A percentile compares a stretch with the other conserved stretches of the same genome.
Evolutionary conservation across 257 asterid species (phyloP).

Genomic region (Knoxia roxburghii): DNA sequence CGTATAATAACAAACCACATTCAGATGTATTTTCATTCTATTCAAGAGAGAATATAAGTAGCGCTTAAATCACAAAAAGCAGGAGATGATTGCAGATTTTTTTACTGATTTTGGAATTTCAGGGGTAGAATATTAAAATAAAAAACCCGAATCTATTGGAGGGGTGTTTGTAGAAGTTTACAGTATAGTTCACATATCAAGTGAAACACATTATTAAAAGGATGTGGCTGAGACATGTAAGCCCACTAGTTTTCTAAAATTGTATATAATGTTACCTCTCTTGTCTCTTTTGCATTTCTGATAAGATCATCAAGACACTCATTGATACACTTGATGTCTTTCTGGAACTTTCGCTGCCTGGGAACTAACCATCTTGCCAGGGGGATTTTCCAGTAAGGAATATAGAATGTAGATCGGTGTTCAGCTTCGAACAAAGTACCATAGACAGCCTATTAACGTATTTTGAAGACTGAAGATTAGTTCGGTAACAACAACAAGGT

Average conservation of each 20-base stretch:
- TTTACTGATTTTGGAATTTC: background rate
- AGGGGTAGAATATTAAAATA: background rate
- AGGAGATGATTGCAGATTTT: background rate
- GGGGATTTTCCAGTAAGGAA: constrained; percentile 95
- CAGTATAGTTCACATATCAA: background rate
- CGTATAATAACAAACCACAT: background rate
- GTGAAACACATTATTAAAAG: background rate
- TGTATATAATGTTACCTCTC: constrained; percentile 57
- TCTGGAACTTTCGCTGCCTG: constrained; percentile 81
- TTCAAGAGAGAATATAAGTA: background rate
- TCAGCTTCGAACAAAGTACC: constrained; percentile 99
- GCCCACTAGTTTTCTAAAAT: constrained; percentile 9
- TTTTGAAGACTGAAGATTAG: background rate
- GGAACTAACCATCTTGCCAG: constrained; percentile 87
- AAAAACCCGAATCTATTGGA: no score
- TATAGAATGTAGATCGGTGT: constrained; percentile 93
- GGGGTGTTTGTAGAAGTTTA: background rate
- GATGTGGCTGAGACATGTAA: background rate
- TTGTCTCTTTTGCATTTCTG: constrained; percentile 81
- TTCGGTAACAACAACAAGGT: background rate
- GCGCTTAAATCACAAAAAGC: background rate
- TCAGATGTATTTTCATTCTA: background rate
- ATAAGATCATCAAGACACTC: constrained; percentile 87
- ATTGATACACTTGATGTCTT: constrained; percentile 81
- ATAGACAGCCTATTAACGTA: constrained; percentile 69